Conservation (phyloP, 768 basidiomycete genomes). For the Collybia sp. region DNA sequence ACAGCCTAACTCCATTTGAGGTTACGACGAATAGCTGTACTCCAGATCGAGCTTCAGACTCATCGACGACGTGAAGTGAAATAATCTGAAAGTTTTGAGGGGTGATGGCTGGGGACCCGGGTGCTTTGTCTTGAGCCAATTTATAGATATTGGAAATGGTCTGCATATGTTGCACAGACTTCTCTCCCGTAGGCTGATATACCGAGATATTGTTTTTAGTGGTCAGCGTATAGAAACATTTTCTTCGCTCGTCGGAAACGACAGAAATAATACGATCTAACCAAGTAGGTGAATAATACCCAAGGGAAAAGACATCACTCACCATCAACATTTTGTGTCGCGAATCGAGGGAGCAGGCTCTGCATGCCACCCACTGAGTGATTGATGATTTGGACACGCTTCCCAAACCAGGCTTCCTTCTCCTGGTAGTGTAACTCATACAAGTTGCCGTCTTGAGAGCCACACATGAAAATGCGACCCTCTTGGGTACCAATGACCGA, state of each 20-base stretch:
- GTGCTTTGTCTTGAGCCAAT: constrained; percentile 74
- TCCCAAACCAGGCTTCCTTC: constrained; percentile 89
- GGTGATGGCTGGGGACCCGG: constrained; percentile 68
- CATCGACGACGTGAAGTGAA: constrained; percentile 63
- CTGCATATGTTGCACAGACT: constrained; percentile 66
- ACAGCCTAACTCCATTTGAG: constrained; percentile 77
- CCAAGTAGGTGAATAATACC: constrained; percentile 7
- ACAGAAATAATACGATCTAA: constrained; percentile 70
- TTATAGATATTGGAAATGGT: constrained; percentile 74
- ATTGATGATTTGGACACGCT: constrained; percentile 80
- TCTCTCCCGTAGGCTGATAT: constrained; percentile 61
- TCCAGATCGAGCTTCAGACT: constrained; percentile 60
- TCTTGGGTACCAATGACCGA: constrained; percentile 74
- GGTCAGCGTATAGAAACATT: constrained; percentile 76
- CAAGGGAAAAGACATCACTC: constrained; percentile 13
- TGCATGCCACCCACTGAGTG: constrained; percentile 78
- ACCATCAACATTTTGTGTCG: constrained; percentile 65
- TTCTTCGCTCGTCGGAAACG: constrained; percentile 61
- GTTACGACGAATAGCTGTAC: constrained; percentile 82
- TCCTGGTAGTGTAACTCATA: constrained; percentile 93
- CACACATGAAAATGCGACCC: constrained; percentile 91
- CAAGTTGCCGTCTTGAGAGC: constrained; percentile 78
- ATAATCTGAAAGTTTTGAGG: constrained; percentile 69
- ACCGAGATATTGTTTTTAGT: constrained; percentile 60
- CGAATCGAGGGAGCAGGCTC: constrained; percentile 75